Base-by-base conservation (phyloP, 805 yeast genomes). In the Jamesozyma lodderae region DNA sequence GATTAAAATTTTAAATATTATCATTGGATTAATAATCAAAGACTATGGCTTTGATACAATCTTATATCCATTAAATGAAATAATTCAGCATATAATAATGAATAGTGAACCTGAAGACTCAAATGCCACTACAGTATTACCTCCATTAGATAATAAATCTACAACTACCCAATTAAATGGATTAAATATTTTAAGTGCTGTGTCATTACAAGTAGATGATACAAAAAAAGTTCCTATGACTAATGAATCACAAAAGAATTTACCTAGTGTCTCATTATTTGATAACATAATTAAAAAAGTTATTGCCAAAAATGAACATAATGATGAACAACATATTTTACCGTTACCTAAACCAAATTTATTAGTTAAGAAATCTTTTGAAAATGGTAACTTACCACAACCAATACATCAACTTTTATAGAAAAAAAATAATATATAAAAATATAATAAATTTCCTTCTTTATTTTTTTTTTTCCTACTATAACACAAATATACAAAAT, bases 21-120 rank as follows among this genome's bases (percentile, higher is more conserved):
- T 35, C 3, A 31, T 82, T 16, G 94, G 92, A 2, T 78, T 81
- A 8, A 72, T 85, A 43, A 70, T 81, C 26, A 79, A 76, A 44
- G 94, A 84, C 57, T 84, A 79, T 62, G 94, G 94, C 1, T 84
- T 84, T 54, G 87, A 85, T 50, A 54, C 69, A 3, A 68, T 79
- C n/a, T 61, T 81, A 41, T 69, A 69, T 41, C 79, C 82, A 3
- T 57, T 85, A 20, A 72, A 83, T 44, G 90, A 81, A 46, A 68
- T 82, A 2, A 73, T 47, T 9, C 41, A 38, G 10, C 34, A 26
- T 14, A 8, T 41, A 14, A 30, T 40, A 10, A 30, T 28, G 16
- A 26, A 15, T 10, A 16, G 8, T 10, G 37, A 30, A 14, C 14
- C 18, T 25, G 18, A 20, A 23, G 13, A 9, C 26, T 14, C 11